Conservation (phyloP, 2,329 filamentous ascomycete species). For the Ophiocordyceps polyrhachis-furcata region DNA sequence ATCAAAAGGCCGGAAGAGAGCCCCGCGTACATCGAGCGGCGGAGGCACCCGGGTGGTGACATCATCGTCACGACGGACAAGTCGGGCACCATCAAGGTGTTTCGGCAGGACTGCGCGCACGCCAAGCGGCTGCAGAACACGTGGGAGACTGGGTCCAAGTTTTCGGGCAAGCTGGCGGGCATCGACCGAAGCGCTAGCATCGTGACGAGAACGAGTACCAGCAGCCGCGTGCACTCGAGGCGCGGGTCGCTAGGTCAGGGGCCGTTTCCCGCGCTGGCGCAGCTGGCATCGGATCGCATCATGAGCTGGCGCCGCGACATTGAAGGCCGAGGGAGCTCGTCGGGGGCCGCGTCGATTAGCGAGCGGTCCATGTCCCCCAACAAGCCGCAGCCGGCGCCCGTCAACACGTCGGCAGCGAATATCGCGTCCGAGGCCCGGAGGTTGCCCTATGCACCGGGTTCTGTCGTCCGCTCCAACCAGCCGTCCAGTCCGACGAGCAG, state of each 20-base stretch:
- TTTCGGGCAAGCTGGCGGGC: constrained; percentile 49
- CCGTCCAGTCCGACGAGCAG: constrained; percentile 22
- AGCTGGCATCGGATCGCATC: constrained; percentile 49
- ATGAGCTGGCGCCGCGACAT: constrained; percentile 67
- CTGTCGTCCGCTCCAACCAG: constrained; percentile 5
- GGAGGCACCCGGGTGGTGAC: constrained; percentile 60
- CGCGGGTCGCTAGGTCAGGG: constrained; percentile 32
- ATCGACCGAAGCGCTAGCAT: constrained; percentile 40
- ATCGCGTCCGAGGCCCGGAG: constrained; percentile 27
- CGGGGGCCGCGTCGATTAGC: constrained; percentile 22
- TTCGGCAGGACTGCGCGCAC: constrained; percentile 83
- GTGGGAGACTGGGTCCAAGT: constrained; percentile 61
- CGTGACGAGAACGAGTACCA: constrained; percentile 31
- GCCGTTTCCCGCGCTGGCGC: constrained; percentile 10
- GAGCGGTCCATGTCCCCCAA: constrained; percentile 37
- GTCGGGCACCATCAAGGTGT: constrained; percentile 78
- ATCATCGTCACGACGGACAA: constrained; percentile 88
- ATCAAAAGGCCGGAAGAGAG: constrained; percentile 42
- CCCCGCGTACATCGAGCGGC: constrained; percentile 59
- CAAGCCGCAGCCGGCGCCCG: constrained; percentile 20
- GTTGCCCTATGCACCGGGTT: constrained; percentile 19
- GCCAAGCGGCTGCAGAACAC: constrained; percentile 56
- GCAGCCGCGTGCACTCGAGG: constrained; percentile 28
- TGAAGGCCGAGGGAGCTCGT: constrained; percentile 22
- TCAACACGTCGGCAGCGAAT: constrained; percentile 18